phyloP scores from a whole-genome alignment of 2,329 filamentous ascomycete species.

The Emmonsiellopsis sp. region DNA sequence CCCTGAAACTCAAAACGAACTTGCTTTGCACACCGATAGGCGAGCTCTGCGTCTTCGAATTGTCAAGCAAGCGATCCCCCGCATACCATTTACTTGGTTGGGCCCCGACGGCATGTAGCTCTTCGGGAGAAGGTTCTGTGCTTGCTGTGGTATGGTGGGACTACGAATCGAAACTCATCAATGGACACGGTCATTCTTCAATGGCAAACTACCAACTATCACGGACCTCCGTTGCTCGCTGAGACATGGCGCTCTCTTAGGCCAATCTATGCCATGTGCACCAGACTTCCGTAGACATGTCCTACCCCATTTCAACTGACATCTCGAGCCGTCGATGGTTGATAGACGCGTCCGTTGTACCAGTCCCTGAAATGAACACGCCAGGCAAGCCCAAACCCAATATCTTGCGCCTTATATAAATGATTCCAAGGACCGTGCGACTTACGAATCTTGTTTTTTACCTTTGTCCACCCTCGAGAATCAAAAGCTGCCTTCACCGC shows the following conservation, averaged over 20 bases:
- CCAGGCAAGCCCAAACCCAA: neutral
- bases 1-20: neutral
- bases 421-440: neutral
- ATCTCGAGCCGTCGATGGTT: neutral
- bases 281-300: neutral
- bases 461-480: neutral
- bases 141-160: no score
- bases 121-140: no score
- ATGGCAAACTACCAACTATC: no score
- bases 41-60: neutral
- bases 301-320: neutral
- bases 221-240: no score
- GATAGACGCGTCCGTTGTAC: slow-evolving; percentile 1
- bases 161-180: no score
- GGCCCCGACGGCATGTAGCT: no score
- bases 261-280: no score
- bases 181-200: no score
- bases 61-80: no score
- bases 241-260: no score
- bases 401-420: neutral
- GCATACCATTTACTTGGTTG: no score
- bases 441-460: slow-evolving; percentile 3
- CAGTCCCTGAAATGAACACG: neutral
- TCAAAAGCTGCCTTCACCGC: neutral
- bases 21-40: neutral